Evolutionary conservation across 306 rosid species (phyloP), one percentile per base, ranked within the genome.

Genomic region (Betula pendula): DNA sequence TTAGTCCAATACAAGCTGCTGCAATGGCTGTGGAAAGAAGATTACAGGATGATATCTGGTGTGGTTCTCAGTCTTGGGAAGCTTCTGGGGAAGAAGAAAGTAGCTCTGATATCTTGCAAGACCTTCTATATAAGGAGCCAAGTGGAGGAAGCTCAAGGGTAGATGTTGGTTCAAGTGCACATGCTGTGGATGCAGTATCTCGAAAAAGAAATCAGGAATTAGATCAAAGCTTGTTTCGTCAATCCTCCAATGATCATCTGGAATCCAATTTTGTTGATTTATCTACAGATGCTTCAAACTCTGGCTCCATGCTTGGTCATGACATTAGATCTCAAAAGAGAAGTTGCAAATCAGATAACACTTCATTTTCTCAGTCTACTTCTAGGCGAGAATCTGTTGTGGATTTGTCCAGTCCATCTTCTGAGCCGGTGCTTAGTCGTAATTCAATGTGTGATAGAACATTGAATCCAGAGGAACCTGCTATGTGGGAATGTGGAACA

Each of bases 1-100:
- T 95, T 66, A 95, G 86, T 84, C 98, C 97, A 8, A 81, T 84
- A 55, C 98, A 92, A 89, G 98, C 98, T 55, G 98, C 98, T 76
- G 98, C 93, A 33, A 95, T 95, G 97, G 98, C 97, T 77, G 96
- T 97, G 33, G 97, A 92, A 81, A 87, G 97, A 84, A 90, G 98
- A 84, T 83, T 89, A 29, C 98, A 94, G 79, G 98, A 94, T 85
- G 98, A 94, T 33, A 71, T 92, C 65, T 94, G 98, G 97, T 94
- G 98, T 83, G 96, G 87, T 77, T 92, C 98, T 76, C 87, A 80
- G 75, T 86, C 88, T 79, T 74, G 79, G 63, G 89, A 82, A 81
- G 76, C 79, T 81, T 77, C 79, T 1, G 89, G 72, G 43, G 78
- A 77, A 44, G 90, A 84, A 84, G 93, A 90, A 77, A 80, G 79